Conservation (phyloP, 2,329 filamentous ascomycete genomes). For the Aspergillus latus region DNA sequence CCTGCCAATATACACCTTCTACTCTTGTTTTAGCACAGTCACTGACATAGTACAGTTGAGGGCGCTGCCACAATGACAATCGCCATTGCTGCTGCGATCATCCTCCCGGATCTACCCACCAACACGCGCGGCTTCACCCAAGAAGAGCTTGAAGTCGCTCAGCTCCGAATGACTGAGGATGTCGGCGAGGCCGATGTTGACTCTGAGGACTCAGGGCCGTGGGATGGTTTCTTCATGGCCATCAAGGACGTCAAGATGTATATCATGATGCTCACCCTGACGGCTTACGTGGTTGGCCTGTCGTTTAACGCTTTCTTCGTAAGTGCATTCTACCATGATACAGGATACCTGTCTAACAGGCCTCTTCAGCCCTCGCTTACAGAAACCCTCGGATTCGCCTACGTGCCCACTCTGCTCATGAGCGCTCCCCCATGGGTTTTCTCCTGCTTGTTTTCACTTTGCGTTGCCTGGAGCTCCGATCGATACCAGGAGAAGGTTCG, state of each 20-base stretch:
- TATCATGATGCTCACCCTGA: slow-evolving; percentile 63
- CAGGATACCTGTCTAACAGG: background rate
- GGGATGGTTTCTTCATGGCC: slow-evolving; percentile 51
- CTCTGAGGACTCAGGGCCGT: slow-evolving; percentile 39
- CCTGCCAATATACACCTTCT: slow-evolving; percentile 50
- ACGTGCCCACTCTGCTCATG: slow-evolving; percentile 31
- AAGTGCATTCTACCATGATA: slow-evolving; percentile 4
- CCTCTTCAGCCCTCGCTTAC: slow-evolving; percentile 25
- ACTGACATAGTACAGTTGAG: background rate
- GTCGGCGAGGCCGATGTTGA: slow-evolving; percentile 58
- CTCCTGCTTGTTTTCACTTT: slow-evolving; percentile 57
- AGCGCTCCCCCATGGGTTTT: slow-evolving; percentile 55
- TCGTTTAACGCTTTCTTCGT: slow-evolving; percentile 61
- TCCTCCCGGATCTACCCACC: slow-evolving; percentile 54
- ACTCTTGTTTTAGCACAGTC: background rate
- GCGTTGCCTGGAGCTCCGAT: slow-evolving; percentile 59
- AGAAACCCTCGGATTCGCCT: slow-evolving; percentile 28
- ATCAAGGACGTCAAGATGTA: slow-evolving; percentile 63
- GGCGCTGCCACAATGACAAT: slow-evolving; percentile 4
- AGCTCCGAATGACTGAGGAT: slow-evolving; percentile 58
- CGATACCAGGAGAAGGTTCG: slow-evolving; percentile 49
- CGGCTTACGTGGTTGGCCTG: slow-evolving; percentile 59
- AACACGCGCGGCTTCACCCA: slow-evolving; percentile 52
- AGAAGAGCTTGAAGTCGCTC: slow-evolving; percentile 50
- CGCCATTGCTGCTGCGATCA: slow-evolving; percentile 31